Evolutionary conservation across 495 filamentous ascomycete genomes (phyloP), one percentile per base, ranked within the genome.

Genomic region (Gamarada debralockiae): DNA sequence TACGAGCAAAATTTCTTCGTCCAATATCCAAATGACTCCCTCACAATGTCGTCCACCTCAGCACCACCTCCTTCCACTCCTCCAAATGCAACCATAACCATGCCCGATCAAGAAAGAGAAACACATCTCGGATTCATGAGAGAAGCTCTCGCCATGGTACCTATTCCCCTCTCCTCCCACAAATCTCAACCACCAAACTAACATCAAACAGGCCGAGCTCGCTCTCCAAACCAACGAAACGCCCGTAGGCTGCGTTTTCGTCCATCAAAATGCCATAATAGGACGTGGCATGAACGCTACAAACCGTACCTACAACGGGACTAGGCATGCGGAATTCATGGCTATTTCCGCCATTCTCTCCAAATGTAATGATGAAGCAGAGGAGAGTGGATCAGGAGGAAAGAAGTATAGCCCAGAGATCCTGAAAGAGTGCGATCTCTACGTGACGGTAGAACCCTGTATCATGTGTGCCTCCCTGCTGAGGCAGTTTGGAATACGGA

Each of bases 391-490:
- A n/a, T n/a, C n/a, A n/a, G n/a, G n/a, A 23, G 15, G 15, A 23
- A 21, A 31, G 41, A 27, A 25, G 29, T 60, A 58, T 24, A 33
- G 24, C 7, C 72, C 75, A 5, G 75, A 72, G 7, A 73, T 89
- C 48, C 73, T 97, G 57, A 63, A 68, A 22, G 78, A 87, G 34
- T 89, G 86, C 37, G 83, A 86, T 60, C 79, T 97, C 24, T 98
- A 98, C 66, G 93, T 98, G 27, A 97, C 93, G 0, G 92, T 97
- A 44, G 93, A 98, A 65, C 93, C 93, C 1, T 98, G 93, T 65
- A 84, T 98, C 61, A 98, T 98, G 93, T 98, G 93, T 63, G 92
- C 93, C 2, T 90, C 89, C n/a, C 79, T 91, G 23, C 77, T 98
- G 25, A 83, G 87, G 24, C 95, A 97, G 65, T 81, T 90, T 47